phyloP scores from a whole-genome alignment of 192 early-diverging fungal species.

The Spinellus fusiger region DNA sequence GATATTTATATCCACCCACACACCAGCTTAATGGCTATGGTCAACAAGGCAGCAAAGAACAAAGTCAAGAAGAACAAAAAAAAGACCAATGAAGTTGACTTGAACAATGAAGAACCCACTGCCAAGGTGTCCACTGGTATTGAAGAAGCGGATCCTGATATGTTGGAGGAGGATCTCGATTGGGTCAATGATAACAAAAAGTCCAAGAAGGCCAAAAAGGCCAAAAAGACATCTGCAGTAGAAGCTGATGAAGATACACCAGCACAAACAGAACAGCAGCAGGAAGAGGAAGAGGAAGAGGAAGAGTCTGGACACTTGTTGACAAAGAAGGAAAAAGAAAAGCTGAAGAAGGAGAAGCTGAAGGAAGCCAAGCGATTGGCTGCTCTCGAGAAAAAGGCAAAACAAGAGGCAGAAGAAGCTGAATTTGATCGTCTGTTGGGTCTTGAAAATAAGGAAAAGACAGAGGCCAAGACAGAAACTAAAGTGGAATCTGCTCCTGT shows the following conservation, averaged over 20 bases:
- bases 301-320: constrained; percentile 52
- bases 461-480: constrained; percentile 19
- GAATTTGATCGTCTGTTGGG: constrained; percentile 24
- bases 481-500: constrained; percentile 31
- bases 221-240: constrained; percentile 29
- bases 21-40: constrained; percentile 35
- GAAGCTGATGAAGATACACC: constrained; percentile 46
- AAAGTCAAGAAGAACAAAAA: constrained; percentile 44
- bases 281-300: constrained; percentile 49
- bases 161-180: constrained; percentile 64
- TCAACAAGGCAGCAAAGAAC: constrained; percentile 46
- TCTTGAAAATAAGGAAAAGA: constrained; percentile 33
- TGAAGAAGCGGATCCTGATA: constrained; percentile 19
- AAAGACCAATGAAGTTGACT: constrained; percentile 1
- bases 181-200: constrained; percentile 49
- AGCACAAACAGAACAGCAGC: constrained; percentile 20
- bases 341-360: constrained; percentile 70
- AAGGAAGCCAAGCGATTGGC: constrained; percentile 51
- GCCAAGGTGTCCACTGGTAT: not conserved
- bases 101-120: constrained; percentile 6
- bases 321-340: constrained; percentile 87
- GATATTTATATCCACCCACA: not conserved
- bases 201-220: constrained; percentile 41
- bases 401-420: constrained; percentile 29
- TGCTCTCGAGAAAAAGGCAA: constrained; percentile 43